These are phyloP conservation scores for Metschnikowia sp. DNA, from an alignment of 805 yeast species.

Conservation along the genomic window DNA sequence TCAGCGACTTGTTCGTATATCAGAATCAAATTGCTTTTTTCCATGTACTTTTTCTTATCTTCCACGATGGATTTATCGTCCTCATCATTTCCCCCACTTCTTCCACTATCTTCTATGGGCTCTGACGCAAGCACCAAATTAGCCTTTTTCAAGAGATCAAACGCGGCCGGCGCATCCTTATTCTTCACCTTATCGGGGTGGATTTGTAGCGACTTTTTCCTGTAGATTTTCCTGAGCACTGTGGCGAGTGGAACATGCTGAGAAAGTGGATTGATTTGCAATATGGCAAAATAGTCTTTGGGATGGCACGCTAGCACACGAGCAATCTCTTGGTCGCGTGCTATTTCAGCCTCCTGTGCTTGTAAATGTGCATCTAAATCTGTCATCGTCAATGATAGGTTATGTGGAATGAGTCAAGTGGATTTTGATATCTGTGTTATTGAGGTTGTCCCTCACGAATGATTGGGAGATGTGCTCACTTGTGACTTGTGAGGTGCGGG, in stretches of 20 bases:
- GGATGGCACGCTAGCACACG: slow-evolving; percentile 48
- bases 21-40: slow-evolving; percentile 22
- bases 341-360: slow-evolving; percentile 26
- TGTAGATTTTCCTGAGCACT: slow-evolving; percentile 45
- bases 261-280: slow-evolving; percentile 38
- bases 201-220: slow-evolving; percentile 58
- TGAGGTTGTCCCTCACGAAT: no score
- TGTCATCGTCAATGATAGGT: slow-evolving; percentile 3
- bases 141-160: slow-evolving; percentile 57
- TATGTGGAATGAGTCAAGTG: no score
- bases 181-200: slow-evolving; percentile 67
- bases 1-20: slow-evolving; percentile 27
- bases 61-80: background rate
- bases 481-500: no score
- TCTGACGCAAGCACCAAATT: slow-evolving; percentile 31
- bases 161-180: slow-evolving; percentile 59
- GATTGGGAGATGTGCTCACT: no score
- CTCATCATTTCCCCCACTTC: background rate
- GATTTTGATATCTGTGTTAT: no score
- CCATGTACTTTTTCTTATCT: slow-evolving; percentile 11
- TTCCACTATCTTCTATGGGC: slow-evolving; percentile 7
- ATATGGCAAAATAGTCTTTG: slow-evolving; percentile 53
- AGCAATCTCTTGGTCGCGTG: slow-evolving; percentile 51
- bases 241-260: slow-evolving; percentile 36
- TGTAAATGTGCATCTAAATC: slow-evolving; percentile 11